Conservation (phyloP, 306 rosid species). For the Malus sylvestris region DNA sequence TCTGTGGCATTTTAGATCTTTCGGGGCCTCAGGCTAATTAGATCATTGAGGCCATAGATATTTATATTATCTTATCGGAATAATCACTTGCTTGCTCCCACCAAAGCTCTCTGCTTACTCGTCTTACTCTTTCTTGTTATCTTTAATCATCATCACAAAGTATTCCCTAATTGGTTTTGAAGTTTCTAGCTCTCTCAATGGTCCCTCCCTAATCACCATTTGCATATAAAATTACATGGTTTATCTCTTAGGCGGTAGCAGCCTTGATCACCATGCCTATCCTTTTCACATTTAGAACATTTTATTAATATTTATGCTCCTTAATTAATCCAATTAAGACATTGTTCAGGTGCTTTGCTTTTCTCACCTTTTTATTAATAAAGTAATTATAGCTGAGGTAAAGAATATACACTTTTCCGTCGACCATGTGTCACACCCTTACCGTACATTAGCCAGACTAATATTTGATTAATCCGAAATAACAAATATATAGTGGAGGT, state of each 20-base stretch:
- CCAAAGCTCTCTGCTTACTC: slow-evolving; percentile 8
- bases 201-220: neutral
- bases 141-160: slow-evolving; percentile 31
- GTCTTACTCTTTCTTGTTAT: slow-evolving; percentile 7
- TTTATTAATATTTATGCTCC: neutral
- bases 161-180: slow-evolving; percentile 11
- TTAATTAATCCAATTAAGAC: slow-evolving; percentile 5
- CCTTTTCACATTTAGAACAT: neutral
- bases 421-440: neutral
- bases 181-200: neutral
- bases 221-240: neutral
- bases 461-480: neutral
- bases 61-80: slow-evolving; percentile 19
- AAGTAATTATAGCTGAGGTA: slow-evolving; percentile 14
- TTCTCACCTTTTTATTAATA: slow-evolving; percentile 8
- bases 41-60: neutral
- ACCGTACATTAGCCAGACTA: neutral
- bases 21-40: no score
- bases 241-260: neutral
- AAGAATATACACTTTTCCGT: neutral
- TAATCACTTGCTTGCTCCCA: slow-evolving; percentile 13
- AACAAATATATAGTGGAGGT: neutral
- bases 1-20: neutral
- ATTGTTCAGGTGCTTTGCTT: slow-evolving; percentile 1
- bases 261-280: neutral